These are phyloP conservation scores for Epichloe uncinata DNA, from an alignment of 2,329 filamentous ascomycete genomes.

Conservation along the genomic window DNA sequence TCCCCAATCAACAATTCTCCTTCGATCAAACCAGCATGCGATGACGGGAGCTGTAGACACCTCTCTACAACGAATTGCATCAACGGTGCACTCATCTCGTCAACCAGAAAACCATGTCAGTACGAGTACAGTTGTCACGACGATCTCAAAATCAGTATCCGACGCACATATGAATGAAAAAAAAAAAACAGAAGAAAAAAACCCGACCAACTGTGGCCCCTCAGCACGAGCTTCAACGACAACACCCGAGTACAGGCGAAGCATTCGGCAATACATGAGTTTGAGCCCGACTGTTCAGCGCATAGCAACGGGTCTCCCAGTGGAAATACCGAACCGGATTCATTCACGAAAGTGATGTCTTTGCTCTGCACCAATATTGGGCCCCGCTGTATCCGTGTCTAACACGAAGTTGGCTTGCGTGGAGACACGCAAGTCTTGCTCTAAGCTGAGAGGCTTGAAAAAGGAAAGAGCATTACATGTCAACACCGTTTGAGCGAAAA, in stretches of 20 bases:
- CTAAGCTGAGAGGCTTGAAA: slow-evolving; percentile 1
- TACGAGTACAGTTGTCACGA: background rate
- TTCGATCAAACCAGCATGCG: slow-evolving; percentile 51
- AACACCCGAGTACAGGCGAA: background rate
- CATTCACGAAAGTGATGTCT: background rate
- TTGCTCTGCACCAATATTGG: background rate
- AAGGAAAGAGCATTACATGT: background rate
- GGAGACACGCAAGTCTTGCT: slow-evolving; percentile 1
- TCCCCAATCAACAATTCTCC: slow-evolving; percentile 70
- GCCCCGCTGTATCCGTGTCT: background rate
- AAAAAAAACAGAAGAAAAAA: background rate
- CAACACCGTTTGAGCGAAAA: slow-evolving; percentile 2
- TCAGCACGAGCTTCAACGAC: background rate
- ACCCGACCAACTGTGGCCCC: background rate
- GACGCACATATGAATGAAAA: background rate
- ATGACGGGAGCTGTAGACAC: slow-evolving; percentile 12
- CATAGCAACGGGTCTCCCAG: background rate
- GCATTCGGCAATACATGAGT: background rate
- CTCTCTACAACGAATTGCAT: background rate
- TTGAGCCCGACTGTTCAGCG: background rate
- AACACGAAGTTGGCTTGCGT: background rate
- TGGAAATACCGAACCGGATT: background rate
- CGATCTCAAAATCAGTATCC: background rate
- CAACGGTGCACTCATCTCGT: background rate
- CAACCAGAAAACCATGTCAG: background rate